Evolutionary conservation across 2,329 filamentous ascomycete genomes (phyloP), one percentile per base, ranked within the genome.

Genomic region (Plectosphaerella cucumerina): DNA sequence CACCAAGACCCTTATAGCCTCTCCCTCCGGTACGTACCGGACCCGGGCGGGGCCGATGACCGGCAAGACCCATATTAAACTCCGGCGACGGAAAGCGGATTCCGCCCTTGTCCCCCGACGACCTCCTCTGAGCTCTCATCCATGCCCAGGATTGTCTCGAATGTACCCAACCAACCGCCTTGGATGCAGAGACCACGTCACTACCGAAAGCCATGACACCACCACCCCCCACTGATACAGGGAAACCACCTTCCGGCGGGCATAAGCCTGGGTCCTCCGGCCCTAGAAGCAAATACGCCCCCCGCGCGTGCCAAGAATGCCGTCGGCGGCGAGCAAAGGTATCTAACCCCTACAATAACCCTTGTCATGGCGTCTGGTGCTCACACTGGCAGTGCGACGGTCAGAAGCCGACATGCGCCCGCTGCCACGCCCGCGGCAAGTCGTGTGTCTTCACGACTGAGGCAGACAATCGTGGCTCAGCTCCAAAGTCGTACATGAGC

Each of bases 241-340:
- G 31, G 31, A 47, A 35, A 15, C 44, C 31, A 17, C n/a, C 11
- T 47, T 37, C 31, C 44, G 12, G 9, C 12, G 22, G 9, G 10
- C 22, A 22, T 15, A 18, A n/a, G 35, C 35, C 15, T 10, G 17
- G 23, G 15, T 6, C 43, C 23, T 22, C 23, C 23, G 23, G 11
- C 43, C 14, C 49, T 8, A 44, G 49, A 4, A 34, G 49, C 17
- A 60, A 58, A 37, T 60, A 60, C 42, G 56, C 54, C 11, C 48
- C 54, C 4, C 62, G 62, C 34, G 68, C 68, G 4, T 70, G 68
- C 43, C 62, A 70, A 47, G 62, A 64, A 53, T 71, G 68, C 49
- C 65, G 67, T 5, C 62, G 65, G 18, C 63, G 67, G 26, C 58
- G 66, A 48, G 62, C 64, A 20, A 70, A 70, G 62, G 68, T 68